Percentiles rank a stretch among this genome's conserved stretches.
Evolutionary conservation across 352 stramenopile species (phyloP).

Genomic region (Poterioochromonas sp.): DNA sequence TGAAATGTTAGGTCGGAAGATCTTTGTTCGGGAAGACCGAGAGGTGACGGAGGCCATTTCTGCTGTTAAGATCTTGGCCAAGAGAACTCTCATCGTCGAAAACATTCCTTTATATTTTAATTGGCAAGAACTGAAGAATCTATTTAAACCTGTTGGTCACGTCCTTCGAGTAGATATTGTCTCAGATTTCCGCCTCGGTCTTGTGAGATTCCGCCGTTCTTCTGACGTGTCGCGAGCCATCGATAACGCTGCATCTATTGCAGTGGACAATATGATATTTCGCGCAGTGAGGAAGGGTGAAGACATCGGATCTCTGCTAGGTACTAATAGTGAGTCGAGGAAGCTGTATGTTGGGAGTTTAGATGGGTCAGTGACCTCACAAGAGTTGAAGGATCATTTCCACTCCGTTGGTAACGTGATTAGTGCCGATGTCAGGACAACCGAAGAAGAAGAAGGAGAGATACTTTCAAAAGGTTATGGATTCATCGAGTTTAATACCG

Average conservation of each 20-base stretch:
- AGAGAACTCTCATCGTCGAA: neutral
- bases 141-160: conserved; percentile 48
- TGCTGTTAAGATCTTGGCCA: neutral
- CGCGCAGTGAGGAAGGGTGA: too few relatives aligned
- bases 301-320: neutral
- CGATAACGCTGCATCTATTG: too few relatives aligned
- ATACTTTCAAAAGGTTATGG: conserved; percentile 74
- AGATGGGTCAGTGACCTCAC: conserved; percentile 49
- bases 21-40: conserved; percentile 68
- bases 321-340: neutral
- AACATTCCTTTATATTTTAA: neutral
- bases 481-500: conserved; percentile 77
- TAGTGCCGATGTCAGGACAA: conserved; percentile 36
- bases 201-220: neutral
- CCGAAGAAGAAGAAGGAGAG: conserved; percentile 43
- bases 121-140: conserved; percentile 65
- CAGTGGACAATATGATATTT: too few relatives aligned
- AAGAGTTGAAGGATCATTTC: conserved; percentile 68
- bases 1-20: conserved; percentile 73
- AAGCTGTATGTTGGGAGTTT: conserved; percentile 4
- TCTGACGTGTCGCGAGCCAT: too few relatives aligned
- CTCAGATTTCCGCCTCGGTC: conserved; percentile 37
- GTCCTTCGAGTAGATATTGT: conserved; percentile 39
- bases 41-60: conserved; percentile 11
- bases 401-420: conserved; percentile 34